Conservation (phyloP, 2,329 filamentous ascomycete genomes). For the Penicillium sclerotigenum region DNA sequence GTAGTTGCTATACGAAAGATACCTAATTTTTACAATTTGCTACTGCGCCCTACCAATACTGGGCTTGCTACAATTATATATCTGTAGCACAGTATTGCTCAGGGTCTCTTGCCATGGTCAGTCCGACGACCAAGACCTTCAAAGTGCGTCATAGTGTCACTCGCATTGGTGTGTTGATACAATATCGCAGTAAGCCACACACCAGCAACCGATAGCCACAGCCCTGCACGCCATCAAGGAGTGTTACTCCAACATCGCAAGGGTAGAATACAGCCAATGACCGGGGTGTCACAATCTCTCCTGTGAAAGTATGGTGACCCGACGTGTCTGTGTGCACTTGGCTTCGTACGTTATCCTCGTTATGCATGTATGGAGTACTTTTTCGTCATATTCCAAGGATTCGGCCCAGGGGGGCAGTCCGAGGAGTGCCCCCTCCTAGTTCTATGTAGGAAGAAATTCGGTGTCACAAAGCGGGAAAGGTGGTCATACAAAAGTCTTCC, state of each 20-base stretch:
- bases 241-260: not conserved
- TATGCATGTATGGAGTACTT: not conserved
- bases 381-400: not conserved
- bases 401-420: not conserved
- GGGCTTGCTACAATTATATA: no score
- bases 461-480: not conserved
- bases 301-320: not conserved
- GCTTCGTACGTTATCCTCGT: not conserved
- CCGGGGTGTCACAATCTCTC: not conserved
- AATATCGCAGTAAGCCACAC: not conserved
- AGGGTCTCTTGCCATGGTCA: not conserved
- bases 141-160: not conserved
- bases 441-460: not conserved
- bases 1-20: not conserved
- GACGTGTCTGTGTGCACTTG: not conserved
- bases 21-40: not conserved
- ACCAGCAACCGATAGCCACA: not conserved
- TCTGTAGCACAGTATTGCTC: not conserved
- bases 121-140: not conserved
- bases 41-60: not conserved
- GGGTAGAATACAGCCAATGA: not conserved
- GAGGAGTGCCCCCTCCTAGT: no score
- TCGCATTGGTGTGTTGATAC: not conserved
- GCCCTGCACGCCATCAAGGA: not conserved
- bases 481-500: not conserved